Base-by-base conservation (phyloP, 805 yeast genomes). In the Suhomyces faveliae region DNA sequence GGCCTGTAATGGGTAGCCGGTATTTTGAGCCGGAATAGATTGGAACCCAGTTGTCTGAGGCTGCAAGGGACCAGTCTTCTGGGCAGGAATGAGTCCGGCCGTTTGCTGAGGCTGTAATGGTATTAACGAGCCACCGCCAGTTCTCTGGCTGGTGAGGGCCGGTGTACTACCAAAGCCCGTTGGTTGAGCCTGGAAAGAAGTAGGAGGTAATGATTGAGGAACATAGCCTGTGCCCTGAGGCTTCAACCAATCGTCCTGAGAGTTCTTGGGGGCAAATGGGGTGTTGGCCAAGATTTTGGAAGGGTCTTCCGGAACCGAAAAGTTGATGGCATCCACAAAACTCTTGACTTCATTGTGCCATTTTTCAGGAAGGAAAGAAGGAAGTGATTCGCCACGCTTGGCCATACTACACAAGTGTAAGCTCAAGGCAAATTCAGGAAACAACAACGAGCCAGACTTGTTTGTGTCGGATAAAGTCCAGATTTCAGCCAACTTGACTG, bases 341-440 rank as follows among this genome's bases (percentile, higher is more conserved):
- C 94, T 85, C 51, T 84, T 79, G 10, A 92, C 97, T 66, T 92
- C 97, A 61, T 86, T 87, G 60, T 76, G 74, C 70, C 89, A 81
- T 52, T 79, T 83, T 17, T 78, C 77, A 24, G 96, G 96, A 55
- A 92, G 68, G 35, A 73, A 76, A 38, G 72, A 73, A 2, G 98
- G 97, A 51, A 91, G 73, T 7, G 84, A 72, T 55, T 87, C 90
- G 30, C 96, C 96, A 57, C 80, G 82, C 56, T 88, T 74, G 0
- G 85, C 86, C 59, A 81, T 68, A 56, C 87, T 86, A 62, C 96
- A 90, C 56, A 92, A 74, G 65, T 90, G 92, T 75, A 92, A 82
- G 13, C 96, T 90, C 54, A 92, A 74, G 12, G 96, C 96, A 74
- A 92, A 92, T 66, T 92, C 97, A 2, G 98, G 98, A 62, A 91